These are phyloP conservation scores for Protomyces lactucae-debilis DNA, from an alignment of 1,139 yeast genomes.

Conservation along the genomic window DNA sequence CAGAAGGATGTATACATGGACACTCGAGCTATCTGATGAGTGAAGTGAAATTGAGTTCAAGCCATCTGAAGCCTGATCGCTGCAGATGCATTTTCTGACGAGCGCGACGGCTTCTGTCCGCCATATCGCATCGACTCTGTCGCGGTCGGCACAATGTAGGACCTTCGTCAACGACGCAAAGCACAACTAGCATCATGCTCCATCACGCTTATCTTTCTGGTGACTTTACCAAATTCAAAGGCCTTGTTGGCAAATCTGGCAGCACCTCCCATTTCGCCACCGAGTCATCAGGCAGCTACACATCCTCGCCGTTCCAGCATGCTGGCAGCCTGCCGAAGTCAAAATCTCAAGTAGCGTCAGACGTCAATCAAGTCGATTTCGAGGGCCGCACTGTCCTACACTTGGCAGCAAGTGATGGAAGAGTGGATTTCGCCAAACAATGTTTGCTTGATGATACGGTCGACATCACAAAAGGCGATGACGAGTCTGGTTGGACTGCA, in stretches of 20 bases:
- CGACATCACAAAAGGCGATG: constrained; percentile 51
- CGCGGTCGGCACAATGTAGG: not conserved
- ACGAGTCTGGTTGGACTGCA: constrained; percentile 80
- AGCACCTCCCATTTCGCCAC: not conserved
- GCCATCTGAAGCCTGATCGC: too few relatives aligned
- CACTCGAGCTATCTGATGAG: too few relatives aligned
- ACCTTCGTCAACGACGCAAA: not conserved
- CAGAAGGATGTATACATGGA: too few relatives aligned
- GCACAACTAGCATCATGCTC: not conserved
- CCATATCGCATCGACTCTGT: too few relatives aligned
- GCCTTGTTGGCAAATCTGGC: not conserved
- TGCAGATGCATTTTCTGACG: too few relatives aligned
- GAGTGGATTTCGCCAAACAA: constrained; percentile 46
- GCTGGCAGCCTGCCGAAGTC: not conserved
- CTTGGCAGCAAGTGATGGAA: constrained; percentile 52
- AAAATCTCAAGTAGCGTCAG: not conserved
- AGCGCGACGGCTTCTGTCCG: too few relatives aligned
- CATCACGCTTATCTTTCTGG: constrained; percentile 17
- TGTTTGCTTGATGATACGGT: constrained; percentile 50
- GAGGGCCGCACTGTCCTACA: constrained; percentile 65
- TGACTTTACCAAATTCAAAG: constrained; percentile 2
- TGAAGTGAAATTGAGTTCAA: too few relatives aligned
- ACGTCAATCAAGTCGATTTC: constrained; percentile 13
- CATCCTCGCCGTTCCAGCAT: not conserved
- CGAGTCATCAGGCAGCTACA: not conserved